Percentiles rank a stretch among this genome's conserved stretches.
Conservation (phyloP, 164 flowering plant species). For the Cinnamomum micranthum region DNA sequence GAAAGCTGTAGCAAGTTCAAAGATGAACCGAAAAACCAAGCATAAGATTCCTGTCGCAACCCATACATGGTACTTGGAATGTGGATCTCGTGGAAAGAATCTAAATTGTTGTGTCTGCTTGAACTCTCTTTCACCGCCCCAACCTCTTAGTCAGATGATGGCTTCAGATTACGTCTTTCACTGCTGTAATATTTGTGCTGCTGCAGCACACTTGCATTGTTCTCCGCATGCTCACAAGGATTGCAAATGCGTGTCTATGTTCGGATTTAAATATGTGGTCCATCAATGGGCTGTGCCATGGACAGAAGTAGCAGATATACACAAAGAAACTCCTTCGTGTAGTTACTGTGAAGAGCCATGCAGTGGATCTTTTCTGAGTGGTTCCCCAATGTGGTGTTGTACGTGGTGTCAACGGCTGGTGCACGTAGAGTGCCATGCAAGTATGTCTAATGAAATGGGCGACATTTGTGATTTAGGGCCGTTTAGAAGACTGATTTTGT, state of each 20-base stretch:
- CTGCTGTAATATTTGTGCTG: slow-evolving; percentile 75
- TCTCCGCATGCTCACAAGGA: slow-evolving; percentile 76
- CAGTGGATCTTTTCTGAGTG: slow-evolving; percentile 84
- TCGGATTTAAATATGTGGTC: slow-evolving; percentile 62
- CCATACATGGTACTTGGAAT: slow-evolving; percentile 73
- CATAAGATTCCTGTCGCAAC: slow-evolving; percentile 62
- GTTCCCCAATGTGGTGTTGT: slow-evolving; percentile 98
- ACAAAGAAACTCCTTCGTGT: slow-evolving; percentile 76
- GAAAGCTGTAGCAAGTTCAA: slow-evolving; percentile 87
- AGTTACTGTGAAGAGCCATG: slow-evolving; percentile 93
- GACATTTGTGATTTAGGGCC: slow-evolving; percentile 94
- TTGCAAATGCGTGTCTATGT: slow-evolving; percentile 90
- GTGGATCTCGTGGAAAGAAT: slow-evolving; percentile 72
- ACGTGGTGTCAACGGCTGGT: slow-evolving; percentile 96
- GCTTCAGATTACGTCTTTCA: slow-evolving; percentile 68
- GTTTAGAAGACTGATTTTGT: slow-evolving; percentile 73
- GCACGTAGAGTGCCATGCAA: slow-evolving; percentile 87
- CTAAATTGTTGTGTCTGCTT: slow-evolving; percentile 91
- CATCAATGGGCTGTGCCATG: slow-evolving; percentile 96
- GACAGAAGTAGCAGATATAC: slow-evolving; percentile 77
- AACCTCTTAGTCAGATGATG: slow-evolving; percentile 68
- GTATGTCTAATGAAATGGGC: slow-evolving; percentile 69
- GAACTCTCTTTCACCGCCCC: slow-evolving; percentile 67
- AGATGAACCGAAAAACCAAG: slow-evolving; percentile 71
- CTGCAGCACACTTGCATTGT: slow-evolving; percentile 77